Evolutionary conservation across 805 yeast genomes (phyloP).

Genomic region (Schizosaccharomyces lindneri): DNA sequence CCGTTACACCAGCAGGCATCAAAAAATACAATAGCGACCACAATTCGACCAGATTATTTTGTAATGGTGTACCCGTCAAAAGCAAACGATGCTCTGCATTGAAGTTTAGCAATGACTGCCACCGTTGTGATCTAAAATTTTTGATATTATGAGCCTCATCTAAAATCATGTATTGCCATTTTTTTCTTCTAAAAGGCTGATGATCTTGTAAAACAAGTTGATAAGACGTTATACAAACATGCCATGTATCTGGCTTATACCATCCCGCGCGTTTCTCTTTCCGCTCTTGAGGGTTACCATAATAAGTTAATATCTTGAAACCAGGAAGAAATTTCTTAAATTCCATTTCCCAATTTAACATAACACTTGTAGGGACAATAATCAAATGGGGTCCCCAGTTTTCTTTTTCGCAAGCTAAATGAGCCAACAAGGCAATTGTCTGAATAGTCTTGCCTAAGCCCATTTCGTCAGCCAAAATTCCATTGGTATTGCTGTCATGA

Average conservation of each 20-base stretch:
- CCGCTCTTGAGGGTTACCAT: constrained; percentile 91
- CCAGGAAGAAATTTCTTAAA: constrained; percentile 97
- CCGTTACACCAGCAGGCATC: constrained; percentile 46
- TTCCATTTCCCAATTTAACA: constrained; percentile 98
- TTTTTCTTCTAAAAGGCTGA: constrained; percentile 69
- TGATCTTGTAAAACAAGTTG: constrained; percentile 96
- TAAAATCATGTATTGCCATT: constrained; percentile 87
- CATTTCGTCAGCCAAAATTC: constrained; percentile 96
- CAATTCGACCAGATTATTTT: constrained; percentile 77
- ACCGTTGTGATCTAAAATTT: constrained; percentile 82
- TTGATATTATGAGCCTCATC: constrained; percentile 98
- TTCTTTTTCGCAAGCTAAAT: constrained; percentile 78
- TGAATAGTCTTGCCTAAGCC: constrained; percentile 92
- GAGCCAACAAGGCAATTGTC: constrained; percentile 64
- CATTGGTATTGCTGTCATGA: constrained; percentile 78
- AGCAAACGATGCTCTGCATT: constrained; percentile 71
- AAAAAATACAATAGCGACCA: constrained; percentile 88
- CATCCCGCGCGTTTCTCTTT: constrained; percentile 90
- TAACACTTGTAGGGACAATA: constrained; percentile 90
- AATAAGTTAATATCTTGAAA: constrained; percentile 78
- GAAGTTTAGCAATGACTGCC: constrained; percentile 88
- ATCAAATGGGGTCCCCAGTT: constrained; percentile 96
- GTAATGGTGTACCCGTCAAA: constrained; percentile 91
- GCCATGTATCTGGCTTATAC: constrained; percentile 90
- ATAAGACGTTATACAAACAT: constrained; percentile 88